Conservation (phyloP, 2,329 filamentous ascomycete species). For the Diaporthe citriasiana region DNA sequence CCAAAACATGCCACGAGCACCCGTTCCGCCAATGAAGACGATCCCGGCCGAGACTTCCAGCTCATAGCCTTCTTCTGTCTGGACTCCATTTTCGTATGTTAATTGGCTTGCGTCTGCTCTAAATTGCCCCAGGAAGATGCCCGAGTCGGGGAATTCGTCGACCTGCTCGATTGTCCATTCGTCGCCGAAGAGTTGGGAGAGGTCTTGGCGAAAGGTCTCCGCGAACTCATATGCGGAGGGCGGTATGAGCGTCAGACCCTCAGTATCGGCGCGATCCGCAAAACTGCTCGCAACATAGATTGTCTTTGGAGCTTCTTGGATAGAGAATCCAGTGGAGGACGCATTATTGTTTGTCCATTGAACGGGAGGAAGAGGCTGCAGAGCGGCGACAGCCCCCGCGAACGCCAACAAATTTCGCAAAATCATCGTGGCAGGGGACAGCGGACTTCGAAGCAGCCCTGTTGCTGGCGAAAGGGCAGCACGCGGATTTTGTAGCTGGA, state of each 20-base stretch:
- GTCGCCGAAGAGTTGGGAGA: constrained; percentile 11
- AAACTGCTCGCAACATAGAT: not conserved
- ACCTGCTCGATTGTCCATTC: constrained; percentile 3
- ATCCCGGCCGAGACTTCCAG: constrained; percentile 14
- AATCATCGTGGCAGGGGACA: not conserved
- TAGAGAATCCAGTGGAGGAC: constrained; percentile 4
- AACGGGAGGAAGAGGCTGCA: constrained; percentile 12
- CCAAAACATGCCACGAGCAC: constrained; percentile 26
- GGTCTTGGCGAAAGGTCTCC: constrained; percentile 3
- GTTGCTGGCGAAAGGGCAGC: not conserved
- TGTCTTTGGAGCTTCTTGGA: constrained; percentile 9
- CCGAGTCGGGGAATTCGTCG: constrained; percentile 10
- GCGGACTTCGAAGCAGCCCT: not conserved
- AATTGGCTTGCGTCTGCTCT: constrained; percentile 4
- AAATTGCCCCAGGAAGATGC: constrained; percentile 1
- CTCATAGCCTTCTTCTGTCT: constrained; percentile 21
- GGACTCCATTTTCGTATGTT: constrained; percentile 7
- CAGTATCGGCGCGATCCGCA: not conserved
- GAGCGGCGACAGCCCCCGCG: constrained; percentile 1
- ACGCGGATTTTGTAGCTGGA: not conserved
- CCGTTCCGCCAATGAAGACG: constrained; percentile 23
- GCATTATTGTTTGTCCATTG: constrained; percentile 8
- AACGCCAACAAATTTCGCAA: not conserved
- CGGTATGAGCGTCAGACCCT: constrained; percentile 25
- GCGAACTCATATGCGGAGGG: constrained; percentile 8